phyloP scores from a whole-genome alignment of 2,329 filamentous ascomycete species.

The Colletotrichum spinosum region DNA sequence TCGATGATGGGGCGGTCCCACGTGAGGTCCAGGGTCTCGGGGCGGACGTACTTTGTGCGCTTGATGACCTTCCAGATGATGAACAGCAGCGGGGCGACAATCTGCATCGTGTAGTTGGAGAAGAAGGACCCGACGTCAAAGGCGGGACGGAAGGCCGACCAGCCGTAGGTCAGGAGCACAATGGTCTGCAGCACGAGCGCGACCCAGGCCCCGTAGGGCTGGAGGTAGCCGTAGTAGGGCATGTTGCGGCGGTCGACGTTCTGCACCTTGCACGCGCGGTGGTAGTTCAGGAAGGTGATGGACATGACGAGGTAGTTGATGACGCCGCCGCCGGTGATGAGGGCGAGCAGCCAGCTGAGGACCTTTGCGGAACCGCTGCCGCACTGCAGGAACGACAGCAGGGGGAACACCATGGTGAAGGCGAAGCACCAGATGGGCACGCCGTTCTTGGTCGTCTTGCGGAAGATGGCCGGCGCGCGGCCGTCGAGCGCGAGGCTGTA shows the following conservation, averaged over 20 bases:
- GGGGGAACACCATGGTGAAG: slow-evolving; percentile 25
- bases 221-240: slow-evolving; percentile 75
- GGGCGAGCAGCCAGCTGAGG: slow-evolving; percentile 75
- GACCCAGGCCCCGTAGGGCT: slow-evolving; percentile 70
- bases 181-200: slow-evolving; percentile 68
- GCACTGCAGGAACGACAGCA: slow-evolving; percentile 36
- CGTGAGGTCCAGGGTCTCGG: slow-evolving; percentile 66
- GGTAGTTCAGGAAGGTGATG: slow-evolving; percentile 74
- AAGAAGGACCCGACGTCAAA: slow-evolving; percentile 72
- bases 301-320: slow-evolving; percentile 38
- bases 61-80: slow-evolving; percentile 71
- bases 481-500: slow-evolving; percentile 66
- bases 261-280: slow-evolving; percentile 65
- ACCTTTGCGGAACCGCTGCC: slow-evolving; percentile 68
- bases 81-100: slow-evolving; percentile 68
- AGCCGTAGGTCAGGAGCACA: slow-evolving; percentile 73
- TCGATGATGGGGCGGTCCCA: slow-evolving; percentile 71
- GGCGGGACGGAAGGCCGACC: slow-evolving; percentile 69
- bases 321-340: slow-evolving; percentile 62
- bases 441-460: slow-evolving; percentile 51
- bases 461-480: slow-evolving; percentile 57
- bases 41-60: slow-evolving; percentile 66
- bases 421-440: slow-evolving; percentile 38
- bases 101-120: slow-evolving; percentile 72
- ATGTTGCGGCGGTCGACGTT: slow-evolving; percentile 67